Evolutionary conservation across 306 rosid genomes (phyloP).

Genomic region (Castanea crenata): DNA sequence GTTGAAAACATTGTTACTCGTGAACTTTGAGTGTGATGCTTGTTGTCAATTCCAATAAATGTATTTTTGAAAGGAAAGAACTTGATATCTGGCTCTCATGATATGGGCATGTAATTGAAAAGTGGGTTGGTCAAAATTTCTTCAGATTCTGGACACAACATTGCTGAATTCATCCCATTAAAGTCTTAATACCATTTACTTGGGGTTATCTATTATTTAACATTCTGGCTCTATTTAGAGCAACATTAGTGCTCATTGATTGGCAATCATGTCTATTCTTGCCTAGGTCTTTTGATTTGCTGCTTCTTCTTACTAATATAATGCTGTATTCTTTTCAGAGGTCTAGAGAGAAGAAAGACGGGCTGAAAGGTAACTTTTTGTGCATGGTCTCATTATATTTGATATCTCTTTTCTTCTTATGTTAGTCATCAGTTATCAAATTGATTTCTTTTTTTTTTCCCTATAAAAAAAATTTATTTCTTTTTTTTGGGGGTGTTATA

Average conservation of each 20-base stretch:
- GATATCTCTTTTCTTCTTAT: background rate
- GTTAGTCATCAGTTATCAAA: background rate
- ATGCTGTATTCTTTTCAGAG: slow-evolving; percentile 28
- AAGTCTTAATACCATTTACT: background rate
- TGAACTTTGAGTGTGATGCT: background rate
- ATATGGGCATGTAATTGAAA: background rate
- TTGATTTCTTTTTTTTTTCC: background rate
- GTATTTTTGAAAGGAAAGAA: background rate
- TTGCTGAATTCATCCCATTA: background rate
- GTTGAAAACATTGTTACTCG: background rate
- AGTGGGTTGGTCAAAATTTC: background rate
- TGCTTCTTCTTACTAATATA: background rate
- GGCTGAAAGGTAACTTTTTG: slow-evolving; percentile 32
- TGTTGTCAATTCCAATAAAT: background rate
- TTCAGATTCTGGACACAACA: background rate
- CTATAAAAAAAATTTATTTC: background rate
- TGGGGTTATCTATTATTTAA: background rate
- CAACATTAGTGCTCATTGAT: background rate
- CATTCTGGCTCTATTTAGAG: background rate
- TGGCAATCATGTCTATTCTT: background rate
- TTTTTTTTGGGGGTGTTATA: slow-evolving; percentile 11
- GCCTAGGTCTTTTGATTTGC: background rate
- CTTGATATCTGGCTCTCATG: background rate
- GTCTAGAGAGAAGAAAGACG: slow-evolving; percentile 41
- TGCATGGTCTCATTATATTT: slow-evolving; percentile 7